Evolutionary conservation across 495 filamentous ascomycete genomes (phyloP).

Genomic region (Chaetomium fimeti): DNA sequence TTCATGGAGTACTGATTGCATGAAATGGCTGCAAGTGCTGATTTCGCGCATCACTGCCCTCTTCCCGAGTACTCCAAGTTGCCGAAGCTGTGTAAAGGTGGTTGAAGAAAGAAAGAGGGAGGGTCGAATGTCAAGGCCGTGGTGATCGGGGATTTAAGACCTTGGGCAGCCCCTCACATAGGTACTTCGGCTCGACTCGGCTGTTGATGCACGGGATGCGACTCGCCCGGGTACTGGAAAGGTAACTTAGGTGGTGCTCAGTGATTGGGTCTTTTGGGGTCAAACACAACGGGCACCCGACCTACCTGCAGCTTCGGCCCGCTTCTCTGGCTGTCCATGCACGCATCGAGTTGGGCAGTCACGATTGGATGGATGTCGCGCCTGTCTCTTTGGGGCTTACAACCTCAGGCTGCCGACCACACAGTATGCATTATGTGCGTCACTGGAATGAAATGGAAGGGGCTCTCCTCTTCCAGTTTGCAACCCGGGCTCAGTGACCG

Average conservation of each 20-base stretch:
- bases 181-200: background rate
- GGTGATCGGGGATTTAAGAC: background rate
- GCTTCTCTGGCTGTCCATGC: background rate
- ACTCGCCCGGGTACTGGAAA: too few relatives aligned
- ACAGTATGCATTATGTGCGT: background rate
- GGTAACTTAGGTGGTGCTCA: too few relatives aligned
- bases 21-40: background rate
- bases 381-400: slow-evolving; percentile 2
- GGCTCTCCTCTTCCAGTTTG: background rate
- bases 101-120: background rate
- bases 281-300: background rate
- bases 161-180: background rate
- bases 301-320: background rate
- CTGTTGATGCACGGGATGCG: background rate
- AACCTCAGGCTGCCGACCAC: too few relatives aligned
- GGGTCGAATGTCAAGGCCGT: too few relatives aligned
- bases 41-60: background rate
- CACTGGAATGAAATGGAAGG: too few relatives aligned
- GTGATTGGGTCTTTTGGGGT: slow-evolving; percentile 12
- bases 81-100: background rate
- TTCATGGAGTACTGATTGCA: too few relatives aligned
- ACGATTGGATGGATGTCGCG: slow-evolving; percentile 11
- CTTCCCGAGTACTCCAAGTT: background rate
- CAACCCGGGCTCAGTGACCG: background rate
- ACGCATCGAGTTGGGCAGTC: background rate